phyloP scores from a whole-genome alignment of 2,329 filamentous ascomycete species.

The Colletotrichum trifolii region DNA sequence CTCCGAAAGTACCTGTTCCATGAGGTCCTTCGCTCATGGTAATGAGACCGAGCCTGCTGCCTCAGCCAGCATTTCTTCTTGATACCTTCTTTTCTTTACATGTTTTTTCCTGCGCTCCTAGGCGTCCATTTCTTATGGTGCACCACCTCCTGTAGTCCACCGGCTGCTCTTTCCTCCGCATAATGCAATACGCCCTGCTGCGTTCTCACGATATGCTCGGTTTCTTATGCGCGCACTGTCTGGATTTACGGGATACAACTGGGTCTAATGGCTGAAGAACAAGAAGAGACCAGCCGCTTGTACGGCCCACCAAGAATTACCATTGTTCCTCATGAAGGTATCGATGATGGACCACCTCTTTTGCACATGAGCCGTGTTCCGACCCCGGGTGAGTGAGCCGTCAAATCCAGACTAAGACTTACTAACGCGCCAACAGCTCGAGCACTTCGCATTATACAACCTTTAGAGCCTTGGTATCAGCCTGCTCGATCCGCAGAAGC shows the following conservation, averaged over 20 bases:
- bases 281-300: slow-evolving; percentile 35
- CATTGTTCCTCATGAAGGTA: slow-evolving; percentile 31
- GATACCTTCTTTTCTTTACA: slow-evolving; percentile 2
- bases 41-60: slow-evolving; percentile 27
- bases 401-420: background rate
- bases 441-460: slow-evolving; percentile 24
- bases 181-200: slow-evolving; percentile 32
- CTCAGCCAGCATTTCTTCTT: slow-evolving; percentile 18
- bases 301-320: slow-evolving; percentile 37
- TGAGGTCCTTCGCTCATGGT: slow-evolving; percentile 2
- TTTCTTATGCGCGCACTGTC: slow-evolving; percentile 20
- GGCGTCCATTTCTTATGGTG: slow-evolving; percentile 19
- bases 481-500: slow-evolving; percentile 13
- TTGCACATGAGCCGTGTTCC: slow-evolving; percentile 34
- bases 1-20: slow-evolving; percentile 24
- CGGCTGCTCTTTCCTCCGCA: slow-evolving; percentile 9
- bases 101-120: background rate
- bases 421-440: slow-evolving; percentile 17
- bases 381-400: slow-evolving; percentile 23
- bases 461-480: slow-evolving; percentile 24
- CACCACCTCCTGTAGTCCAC: slow-evolving; percentile 2
- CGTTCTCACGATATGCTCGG: slow-evolving; percentile 34
- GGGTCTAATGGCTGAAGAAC: slow-evolving; percentile 35
- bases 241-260: slow-evolving; percentile 31
- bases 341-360: slow-evolving; percentile 31